Base-by-base conservation (phyloP, 202 grass and related monocot species). In the Bolboschoenoplectus hybrid region DNA sequence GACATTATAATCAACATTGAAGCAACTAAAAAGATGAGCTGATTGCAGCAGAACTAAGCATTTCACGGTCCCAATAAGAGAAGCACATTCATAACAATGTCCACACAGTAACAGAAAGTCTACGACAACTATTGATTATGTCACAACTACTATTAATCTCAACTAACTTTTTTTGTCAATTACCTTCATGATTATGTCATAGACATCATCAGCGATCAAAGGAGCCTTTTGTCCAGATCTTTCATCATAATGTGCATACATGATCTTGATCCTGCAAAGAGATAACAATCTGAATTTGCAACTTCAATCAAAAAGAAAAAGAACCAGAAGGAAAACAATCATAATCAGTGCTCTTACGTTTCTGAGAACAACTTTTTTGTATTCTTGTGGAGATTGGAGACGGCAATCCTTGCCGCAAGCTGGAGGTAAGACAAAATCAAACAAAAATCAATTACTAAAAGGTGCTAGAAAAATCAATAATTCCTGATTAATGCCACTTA, bases 361-460 rank as follows among this genome's bases (percentile, higher is more conserved):
- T 99, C 97, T 11, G 97, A 99, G 87, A 99, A 99, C 7, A 85
- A 92, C 85, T 99, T 99, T 74, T 88, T 97, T 8, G 97, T 99
- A 88, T 92, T 99, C 92, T 99, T 99, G 71, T 99, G 92, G 79
- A 99, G 89, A 90, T 99, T 97, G 1, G 97, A 99, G 49, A 99
- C 91, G 0, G 88, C 97, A 87, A 99, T 99, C 92, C 97, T 92
- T 45, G 97, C 97, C 1, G 97, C 97, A 6, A 99, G 97, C 97
- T 99, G 36, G n/a, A 38, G 12, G 35, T 0, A 67, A 45, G 67
- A 43, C 7, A 2, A 63, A 64, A 1, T 19, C 0, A 63, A 79
- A 67, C 10, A 36, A 39, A 79, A 79, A 60, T n/a, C 52, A 75
- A 79, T 79, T 19, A 58, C 12, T n/a, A 58, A 40, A 52, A 41